Conservation (phyloP, 768 basidiomycete species). For the Mycena capillaripes region DNA sequence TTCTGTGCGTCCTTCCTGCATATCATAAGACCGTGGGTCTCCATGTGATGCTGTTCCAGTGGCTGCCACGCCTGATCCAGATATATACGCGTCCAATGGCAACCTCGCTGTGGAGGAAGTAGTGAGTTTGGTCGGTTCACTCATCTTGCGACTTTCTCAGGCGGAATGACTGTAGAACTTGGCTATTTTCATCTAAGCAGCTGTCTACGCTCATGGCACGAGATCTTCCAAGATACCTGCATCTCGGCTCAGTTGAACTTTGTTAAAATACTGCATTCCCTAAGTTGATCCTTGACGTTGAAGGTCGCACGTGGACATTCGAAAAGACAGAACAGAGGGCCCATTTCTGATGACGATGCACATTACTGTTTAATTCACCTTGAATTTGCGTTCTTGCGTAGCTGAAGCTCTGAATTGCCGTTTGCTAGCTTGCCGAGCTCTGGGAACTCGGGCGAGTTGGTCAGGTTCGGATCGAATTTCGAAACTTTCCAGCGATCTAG, state of each 20-base stretch:
- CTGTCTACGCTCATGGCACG: constrained; percentile 3
- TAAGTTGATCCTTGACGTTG: background rate
- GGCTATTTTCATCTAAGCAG: constrained; percentile 3
- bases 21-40: background rate
- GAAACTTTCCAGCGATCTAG: background rate
- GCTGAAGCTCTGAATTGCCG: background rate
- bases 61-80: constrained; percentile 15
- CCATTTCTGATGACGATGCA: background rate
- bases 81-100: background rate
- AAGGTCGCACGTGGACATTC: background rate
- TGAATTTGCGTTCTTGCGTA: background rate
- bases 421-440: background rate
- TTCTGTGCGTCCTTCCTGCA: constrained; percentile 1
- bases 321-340: background rate
- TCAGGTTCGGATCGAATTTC: background rate
- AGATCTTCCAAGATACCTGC: background rate
- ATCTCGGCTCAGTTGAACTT: background rate
- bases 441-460: background rate
- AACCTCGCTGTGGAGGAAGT: constrained; percentile 7
- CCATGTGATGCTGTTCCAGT: background rate
- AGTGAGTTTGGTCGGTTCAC: constrained; percentile 4
- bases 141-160: background rate
- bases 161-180: background rate
- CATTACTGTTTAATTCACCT: background rate
- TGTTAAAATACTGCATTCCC: background rate